Base-by-base conservation (phyloP, 495 filamentous ascomycete genomes). In the Pyrenopolyporus hunteri region DNA sequence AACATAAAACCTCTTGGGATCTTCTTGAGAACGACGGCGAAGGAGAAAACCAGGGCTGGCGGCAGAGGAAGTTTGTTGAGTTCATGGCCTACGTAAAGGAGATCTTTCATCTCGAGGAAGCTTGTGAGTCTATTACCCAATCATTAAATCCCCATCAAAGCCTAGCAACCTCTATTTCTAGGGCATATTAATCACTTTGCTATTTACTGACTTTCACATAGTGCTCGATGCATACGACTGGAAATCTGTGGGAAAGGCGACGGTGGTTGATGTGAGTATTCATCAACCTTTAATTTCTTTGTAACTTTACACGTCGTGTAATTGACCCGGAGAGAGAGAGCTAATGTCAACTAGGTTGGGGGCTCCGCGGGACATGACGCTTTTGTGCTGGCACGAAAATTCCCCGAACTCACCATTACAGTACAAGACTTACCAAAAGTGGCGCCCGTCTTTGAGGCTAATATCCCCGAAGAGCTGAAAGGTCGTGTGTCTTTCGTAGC, bases 401-500 rank as follows among this genome's bases (percentile, higher is more conserved):
- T 65, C 51, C 67, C 69, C 3, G 59, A 70, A 10, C 54, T 72
- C 20, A 60, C 48, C 25, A 51, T 78, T 35, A 63, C 75, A 8
- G 71, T 78, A 4, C 75, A 78, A 19, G 76, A 78, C 45, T 49
- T 75, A 16, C 59, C 61, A 6, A 56, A 64, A 33, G 59, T 71
- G 1, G 48, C 70, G 39, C 48, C 57, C 0, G 70, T 67, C 3
- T 74, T 67, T 52, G 67, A 65, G 5, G 53, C 61, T 1, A 50
- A 57, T 31, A 53, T 72, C 1, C 68, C 71, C 6, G 63, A 64
- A 13, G 60, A 70, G 3, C 45, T 82, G 3, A 56, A 56, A 9
- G 49, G 53, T 17, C 73, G 80, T 1, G 70, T 85, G 37, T 53
- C 62, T 0, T 84, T 79, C 61, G 59, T 72, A 39, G 72, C 66